Base-by-base conservation (phyloP, 768 basidiomycete genomes). In the Mycena indigotica region DNA sequence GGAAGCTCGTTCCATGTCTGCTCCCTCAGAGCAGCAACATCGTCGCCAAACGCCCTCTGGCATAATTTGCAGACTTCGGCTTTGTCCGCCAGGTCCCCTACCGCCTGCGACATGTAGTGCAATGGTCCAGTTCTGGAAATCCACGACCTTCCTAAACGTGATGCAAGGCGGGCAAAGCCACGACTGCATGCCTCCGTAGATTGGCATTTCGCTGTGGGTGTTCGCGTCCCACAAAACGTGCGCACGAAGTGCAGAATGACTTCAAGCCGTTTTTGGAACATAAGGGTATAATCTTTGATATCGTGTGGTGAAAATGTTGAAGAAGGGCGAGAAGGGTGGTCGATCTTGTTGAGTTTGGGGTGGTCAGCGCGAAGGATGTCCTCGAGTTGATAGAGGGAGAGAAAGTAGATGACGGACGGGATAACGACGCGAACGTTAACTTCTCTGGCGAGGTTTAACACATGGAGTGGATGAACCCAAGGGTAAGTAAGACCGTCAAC, bases 401-500 rank as follows among this genome's bases (percentile, higher is more conserved):
- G 75, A 68, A 84, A 84, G 62, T 84, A 86, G 12, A 84, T 53
- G 8, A 77, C 79, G 8, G 82, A 77, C 2, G 84, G 84, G 30
- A 84, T 55, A 46, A 84, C 60, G 50, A 82, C 67, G 24, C 67
- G 70, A 17, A 79, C 70, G 62, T 84, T 74, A 15, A 75, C 76
- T 65, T 83, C 81, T 46, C 77, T 73, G 15, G 83, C 82, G 38
- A 85, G 77, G 55, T 83, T 82, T 52, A 85, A 75, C 29, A 84
- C 77, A 61, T 82, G 81, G 25, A 86, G 58, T 8, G 84, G 84
- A 63, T 86, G 84, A 26, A 80, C 80, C 57, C 78, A 83, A 16
- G 84, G 84, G 61, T 81, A 84, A n/a, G 80, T 77, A 38, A 81
- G 68, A 54, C 78, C 73, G 60, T 75, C 69, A 52, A 79, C 70